Percentiles rank a stretch among this genome's conserved stretches.
Evolutionary conservation across 2,329 filamentous ascomycete species (phyloP).

Genomic region (Tolypocladium ovalisporum): DNA sequence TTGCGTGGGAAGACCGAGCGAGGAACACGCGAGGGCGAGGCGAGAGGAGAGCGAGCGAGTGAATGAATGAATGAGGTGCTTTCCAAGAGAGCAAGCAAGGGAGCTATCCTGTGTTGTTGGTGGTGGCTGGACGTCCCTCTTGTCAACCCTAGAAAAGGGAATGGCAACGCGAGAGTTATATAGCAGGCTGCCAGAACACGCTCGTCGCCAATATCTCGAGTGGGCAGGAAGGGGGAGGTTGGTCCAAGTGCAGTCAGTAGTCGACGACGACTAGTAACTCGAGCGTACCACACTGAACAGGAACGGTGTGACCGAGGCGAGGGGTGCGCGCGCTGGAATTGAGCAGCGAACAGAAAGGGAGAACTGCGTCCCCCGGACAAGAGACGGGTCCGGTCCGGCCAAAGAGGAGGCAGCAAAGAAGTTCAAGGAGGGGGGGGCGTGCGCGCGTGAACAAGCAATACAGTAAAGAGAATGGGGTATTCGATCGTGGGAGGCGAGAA

Average conservation of each 20-base stretch:
- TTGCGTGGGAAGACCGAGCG: background rate
- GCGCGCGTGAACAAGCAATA: background rate
- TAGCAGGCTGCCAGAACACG: background rate
- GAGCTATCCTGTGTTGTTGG: background rate
- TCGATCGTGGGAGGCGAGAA: background rate
- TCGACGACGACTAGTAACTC: background rate
- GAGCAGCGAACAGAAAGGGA: background rate
- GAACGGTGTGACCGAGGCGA: background rate
- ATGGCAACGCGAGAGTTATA: conserved; percentile 3
- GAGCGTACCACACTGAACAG: background rate
- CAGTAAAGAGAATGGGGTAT: no score
- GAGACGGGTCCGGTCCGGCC: background rate
- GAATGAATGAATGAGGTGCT: background rate
- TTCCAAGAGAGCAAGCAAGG: background rate
- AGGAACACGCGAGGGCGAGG: background rate
- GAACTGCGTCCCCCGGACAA: background rate
- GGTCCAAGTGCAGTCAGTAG: background rate
- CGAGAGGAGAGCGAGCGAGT: background rate
- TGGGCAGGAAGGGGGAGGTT: conserved; percentile 6
- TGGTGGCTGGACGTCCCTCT: background rate
- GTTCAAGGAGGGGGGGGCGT: background rate
- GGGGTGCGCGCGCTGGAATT: background rate
- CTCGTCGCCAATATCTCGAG: conserved; percentile 1
- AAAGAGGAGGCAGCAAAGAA: background rate
- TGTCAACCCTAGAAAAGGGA: background rate